phyloP scores from a whole-genome alignment of 2,329 filamentous ascomycete species.

The Diaporthe citri region DNA sequence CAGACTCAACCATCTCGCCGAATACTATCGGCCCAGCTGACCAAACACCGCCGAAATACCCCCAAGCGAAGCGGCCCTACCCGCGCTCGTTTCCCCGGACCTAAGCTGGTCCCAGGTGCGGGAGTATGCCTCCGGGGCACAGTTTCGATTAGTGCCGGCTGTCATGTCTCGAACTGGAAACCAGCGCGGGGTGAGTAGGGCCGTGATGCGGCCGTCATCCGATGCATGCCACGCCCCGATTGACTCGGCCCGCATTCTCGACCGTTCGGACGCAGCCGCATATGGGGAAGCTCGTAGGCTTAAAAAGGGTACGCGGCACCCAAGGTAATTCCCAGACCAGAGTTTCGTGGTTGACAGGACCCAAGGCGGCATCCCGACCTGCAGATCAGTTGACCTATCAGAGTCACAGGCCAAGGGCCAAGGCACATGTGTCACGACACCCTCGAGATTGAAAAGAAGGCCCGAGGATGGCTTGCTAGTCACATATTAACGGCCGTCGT shows the following conservation, averaged over 20 bases:
- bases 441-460: conserved; percentile 1
- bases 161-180: conserved; percentile 26
- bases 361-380: conserved; percentile 19
- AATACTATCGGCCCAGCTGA: background rate
- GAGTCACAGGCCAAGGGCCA: conserved; percentile 5
- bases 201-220: conserved; percentile 17
- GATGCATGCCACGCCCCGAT: conserved; percentile 19
- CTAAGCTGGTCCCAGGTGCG: conserved; percentile 16
- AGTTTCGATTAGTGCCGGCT: conserved; percentile 25
- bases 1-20: background rate
- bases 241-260: conserved; percentile 19
- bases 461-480: background rate
- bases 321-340: background rate
- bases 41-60: conserved; percentile 19
- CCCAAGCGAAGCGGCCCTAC: conserved; percentile 24
- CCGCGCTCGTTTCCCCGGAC: conserved; percentile 1
- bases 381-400: conserved; percentile 26
- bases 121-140: conserved; percentile 12
- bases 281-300: background rate
- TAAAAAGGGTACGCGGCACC: background rate
- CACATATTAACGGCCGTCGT: background rate
- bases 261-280: conserved; percentile 14
- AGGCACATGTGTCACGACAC: conserved; percentile 10
- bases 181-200: conserved; percentile 26
- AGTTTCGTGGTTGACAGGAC: conserved; percentile 4